phyloP scores from a whole-genome alignment of 805 yeast genomes.

The Sporopachydermia quercuum region DNA sequence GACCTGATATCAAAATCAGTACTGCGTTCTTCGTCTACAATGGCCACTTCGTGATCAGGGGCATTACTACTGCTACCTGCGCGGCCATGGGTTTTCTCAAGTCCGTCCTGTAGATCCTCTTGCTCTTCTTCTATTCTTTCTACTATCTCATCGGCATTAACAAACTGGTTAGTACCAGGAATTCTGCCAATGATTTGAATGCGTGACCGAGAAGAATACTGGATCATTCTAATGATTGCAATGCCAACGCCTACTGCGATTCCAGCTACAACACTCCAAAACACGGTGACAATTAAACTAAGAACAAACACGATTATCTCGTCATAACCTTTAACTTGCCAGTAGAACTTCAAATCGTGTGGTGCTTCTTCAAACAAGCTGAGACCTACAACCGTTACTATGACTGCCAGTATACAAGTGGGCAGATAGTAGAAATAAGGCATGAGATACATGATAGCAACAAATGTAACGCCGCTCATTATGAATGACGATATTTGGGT shows the following conservation, averaged over 20 bases:
- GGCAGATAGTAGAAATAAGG: conserved; percentile 27
- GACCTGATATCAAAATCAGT: conserved; percentile 3
- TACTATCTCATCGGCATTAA: not conserved
- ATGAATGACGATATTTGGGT: conserved; percentile 28
- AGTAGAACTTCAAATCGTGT: conserved; percentile 26
- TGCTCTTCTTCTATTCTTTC: not conserved
- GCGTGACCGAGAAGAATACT: conserved; percentile 26
- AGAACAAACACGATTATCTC: conserved; percentile 18
- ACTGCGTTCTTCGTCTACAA: conserved; percentile 8
- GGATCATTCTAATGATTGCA: conserved; percentile 22
- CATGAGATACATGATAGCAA: conserved; percentile 19
- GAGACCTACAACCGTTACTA: conserved; percentile 29
- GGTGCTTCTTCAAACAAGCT: conserved; percentile 31
- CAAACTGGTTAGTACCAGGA: conserved; percentile 8
- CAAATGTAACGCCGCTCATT: conserved; percentile 26
- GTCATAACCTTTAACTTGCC: conserved; percentile 25
- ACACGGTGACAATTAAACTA: conserved; percentile 8
- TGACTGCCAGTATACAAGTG: conserved; percentile 28
- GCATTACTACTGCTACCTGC: no score
- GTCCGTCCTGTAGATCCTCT: not conserved
- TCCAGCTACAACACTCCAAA: conserved; percentile 26
- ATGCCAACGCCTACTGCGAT: conserved; percentile 22
- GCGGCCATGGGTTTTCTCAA: not conserved
- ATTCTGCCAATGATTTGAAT: conserved; percentile 31
- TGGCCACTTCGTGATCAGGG: not conserved